Conservation (phyloP, 352 stramenopile species). For the Globisporangium cystogenes region DNA sequence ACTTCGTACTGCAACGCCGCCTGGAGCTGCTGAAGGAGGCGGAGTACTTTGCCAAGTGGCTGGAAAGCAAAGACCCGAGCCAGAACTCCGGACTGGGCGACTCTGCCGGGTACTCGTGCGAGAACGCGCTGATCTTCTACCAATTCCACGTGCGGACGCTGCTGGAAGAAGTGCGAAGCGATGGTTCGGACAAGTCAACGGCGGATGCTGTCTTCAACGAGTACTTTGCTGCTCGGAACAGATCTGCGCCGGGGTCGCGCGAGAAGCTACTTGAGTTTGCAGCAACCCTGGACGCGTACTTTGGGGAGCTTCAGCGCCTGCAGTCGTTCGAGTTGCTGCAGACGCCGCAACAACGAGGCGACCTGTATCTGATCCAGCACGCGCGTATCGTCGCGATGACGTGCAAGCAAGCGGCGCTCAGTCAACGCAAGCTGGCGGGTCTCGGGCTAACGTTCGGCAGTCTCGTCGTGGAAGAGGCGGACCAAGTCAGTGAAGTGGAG, state of each 20-base stretch:
- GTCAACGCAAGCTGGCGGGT: constrained; percentile 76
- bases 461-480: constrained; percentile 95
- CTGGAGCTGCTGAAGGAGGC: constrained; percentile 90
- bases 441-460: constrained; percentile 82
- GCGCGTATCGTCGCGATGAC: constrained; percentile 95
- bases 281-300: constrained; percentile 81
- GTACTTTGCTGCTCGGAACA: constrained; percentile 37
- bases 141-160: constrained; percentile 83
- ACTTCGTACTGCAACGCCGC: constrained; percentile 61
- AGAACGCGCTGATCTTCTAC: constrained; percentile 95
- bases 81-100: constrained; percentile 48
- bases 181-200: constrained; percentile 5
- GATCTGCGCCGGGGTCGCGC: constrained; percentile 12
- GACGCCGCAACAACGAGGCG: constrained; percentile 82
- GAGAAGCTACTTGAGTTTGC: constrained; percentile 45
- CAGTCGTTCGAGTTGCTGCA: constrained; percentile 95
- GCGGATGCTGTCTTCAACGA: constrained; percentile 18
- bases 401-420: constrained; percentile 92
- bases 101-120: constrained; percentile 92
- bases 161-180: constrained; percentile 39
- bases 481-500: constrained; percentile 93
- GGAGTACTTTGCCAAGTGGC: constrained; percentile 87
- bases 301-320: constrained; percentile 90
- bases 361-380: constrained; percentile 96
- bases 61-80: constrained; percentile 51